Conservation (phyloP, 2,329 filamentous ascomycete genomes). For the Laburnicola sp. region DNA sequence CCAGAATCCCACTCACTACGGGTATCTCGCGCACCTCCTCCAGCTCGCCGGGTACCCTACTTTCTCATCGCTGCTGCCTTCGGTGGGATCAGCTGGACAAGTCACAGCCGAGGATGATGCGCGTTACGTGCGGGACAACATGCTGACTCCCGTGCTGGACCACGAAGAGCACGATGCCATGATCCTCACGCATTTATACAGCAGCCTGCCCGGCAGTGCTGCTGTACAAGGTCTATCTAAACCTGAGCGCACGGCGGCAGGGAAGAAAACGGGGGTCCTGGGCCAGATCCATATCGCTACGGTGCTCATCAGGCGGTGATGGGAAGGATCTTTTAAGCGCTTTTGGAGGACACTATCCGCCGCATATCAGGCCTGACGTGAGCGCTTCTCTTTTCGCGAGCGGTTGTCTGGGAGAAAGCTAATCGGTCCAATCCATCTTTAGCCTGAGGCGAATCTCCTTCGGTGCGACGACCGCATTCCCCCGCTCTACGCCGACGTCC, state of each 20-base stretch:
- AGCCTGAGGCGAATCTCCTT: constrained; percentile 20
- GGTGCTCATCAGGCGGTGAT: constrained; percentile 20
- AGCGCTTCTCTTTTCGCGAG: constrained; percentile 1
- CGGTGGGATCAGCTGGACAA: constrained; percentile 16
- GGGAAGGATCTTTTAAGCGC: constrained; percentile 16
- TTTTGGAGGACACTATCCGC: constrained; percentile 22
- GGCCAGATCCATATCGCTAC: constrained; percentile 21
- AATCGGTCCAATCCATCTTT: not conserved
- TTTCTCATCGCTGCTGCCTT: constrained; percentile 26
- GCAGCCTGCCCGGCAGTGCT: constrained; percentile 18
- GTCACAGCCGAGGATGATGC: constrained; percentile 17
- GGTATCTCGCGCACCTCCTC: constrained; percentile 27
- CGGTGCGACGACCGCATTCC: constrained; percentile 25
- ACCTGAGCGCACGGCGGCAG: constrained; percentile 14
- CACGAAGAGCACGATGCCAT: constrained; percentile 23
- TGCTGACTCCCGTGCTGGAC: constrained; percentile 21
- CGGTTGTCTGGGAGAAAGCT: not conserved
- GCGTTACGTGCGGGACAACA: constrained; percentile 14
- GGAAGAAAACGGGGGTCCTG: constrained; percentile 25
- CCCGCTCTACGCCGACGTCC: constrained; percentile 21
- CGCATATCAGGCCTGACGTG: constrained; percentile 23
- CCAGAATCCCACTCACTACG: constrained; percentile 35
- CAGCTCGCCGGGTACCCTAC: constrained; percentile 27
- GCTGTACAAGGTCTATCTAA: constrained; percentile 15
- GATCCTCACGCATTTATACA: constrained; percentile 23